phyloP scores from a whole-genome alignment of 768 basidiomycete species.

The Macrolepiota albuminosa region DNA sequence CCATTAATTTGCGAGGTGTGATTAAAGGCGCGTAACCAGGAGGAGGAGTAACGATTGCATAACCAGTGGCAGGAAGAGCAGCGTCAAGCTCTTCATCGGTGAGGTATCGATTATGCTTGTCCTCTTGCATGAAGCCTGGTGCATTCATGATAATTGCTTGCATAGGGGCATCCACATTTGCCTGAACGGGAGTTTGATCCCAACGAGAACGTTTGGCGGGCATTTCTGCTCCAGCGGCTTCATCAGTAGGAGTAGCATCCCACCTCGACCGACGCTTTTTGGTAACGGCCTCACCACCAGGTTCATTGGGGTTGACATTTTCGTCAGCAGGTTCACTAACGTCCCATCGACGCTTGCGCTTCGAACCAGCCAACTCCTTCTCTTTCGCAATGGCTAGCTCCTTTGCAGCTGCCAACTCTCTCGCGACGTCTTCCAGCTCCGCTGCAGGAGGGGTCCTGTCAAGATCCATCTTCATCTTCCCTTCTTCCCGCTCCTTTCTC shows the following conservation, averaged over 20 bases:
- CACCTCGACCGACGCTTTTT: conserved; percentile 94
- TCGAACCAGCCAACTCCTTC: conserved; percentile 43
- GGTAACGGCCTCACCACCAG: conserved; percentile 64
- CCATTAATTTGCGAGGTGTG: conserved; percentile 60
- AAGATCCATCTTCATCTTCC: conserved; percentile 75
- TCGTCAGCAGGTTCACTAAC: conserved; percentile 58
- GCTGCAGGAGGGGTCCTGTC: conserved; percentile 89
- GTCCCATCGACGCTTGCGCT: conserved; percentile 83
- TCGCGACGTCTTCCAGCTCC: conserved; percentile 69
- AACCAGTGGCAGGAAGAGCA: conserved; percentile 82
- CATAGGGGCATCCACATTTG: conserved; percentile 57
- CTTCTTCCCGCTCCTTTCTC: conserved; percentile 68
- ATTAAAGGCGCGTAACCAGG: conserved; percentile 84
- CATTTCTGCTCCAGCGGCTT: conserved; percentile 54
- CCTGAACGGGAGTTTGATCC: conserved; percentile 87
- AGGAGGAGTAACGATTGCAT: conserved; percentile 89
- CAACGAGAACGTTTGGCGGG: conserved; percentile 85
- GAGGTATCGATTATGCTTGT: conserved; percentile 95
- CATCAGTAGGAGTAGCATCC: conserved; percentile 88
- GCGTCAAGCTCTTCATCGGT: conserved; percentile 94
- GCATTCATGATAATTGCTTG: conserved; percentile 85
- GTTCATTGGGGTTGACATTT: conserved; percentile 57
- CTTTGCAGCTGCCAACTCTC: conserved; percentile 58
- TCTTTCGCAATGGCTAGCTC: conserved; percentile 28
- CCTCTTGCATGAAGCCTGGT: conserved; percentile 83